Conservation (phyloP, 306 rosid genomes). For the Rosa persica region DNA sequence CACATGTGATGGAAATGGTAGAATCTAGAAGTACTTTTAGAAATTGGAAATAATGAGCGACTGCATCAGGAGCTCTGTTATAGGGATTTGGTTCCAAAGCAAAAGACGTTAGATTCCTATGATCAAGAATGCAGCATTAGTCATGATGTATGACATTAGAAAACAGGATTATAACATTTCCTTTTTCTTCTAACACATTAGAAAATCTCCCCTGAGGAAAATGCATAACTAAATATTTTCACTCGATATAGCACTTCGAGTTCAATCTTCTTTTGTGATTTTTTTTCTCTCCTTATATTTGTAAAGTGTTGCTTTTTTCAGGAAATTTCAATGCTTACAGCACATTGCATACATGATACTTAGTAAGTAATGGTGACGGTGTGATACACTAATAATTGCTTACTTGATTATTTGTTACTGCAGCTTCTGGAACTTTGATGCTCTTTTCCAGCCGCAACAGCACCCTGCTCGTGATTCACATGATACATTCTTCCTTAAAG, state of each 20-base stretch:
- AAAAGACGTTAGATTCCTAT: not conserved
- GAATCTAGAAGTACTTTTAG: not conserved
- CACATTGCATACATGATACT: not conserved
- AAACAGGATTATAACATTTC: not conserved
- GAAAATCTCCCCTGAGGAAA: not conserved
- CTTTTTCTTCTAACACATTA: not conserved
- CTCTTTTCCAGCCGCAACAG: constrained; percentile 97
- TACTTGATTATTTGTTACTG: constrained; percentile 24
- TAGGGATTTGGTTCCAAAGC: not conserved
- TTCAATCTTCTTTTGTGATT: no score
- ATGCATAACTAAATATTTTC: not conserved
- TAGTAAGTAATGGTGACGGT: not conserved
- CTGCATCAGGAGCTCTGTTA: not conserved
- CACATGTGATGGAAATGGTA: not conserved
- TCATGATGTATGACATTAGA: not conserved
- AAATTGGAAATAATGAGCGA: not conserved
- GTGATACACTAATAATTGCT: not conserved
- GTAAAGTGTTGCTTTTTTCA: not conserved
- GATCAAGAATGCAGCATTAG: not conserved
- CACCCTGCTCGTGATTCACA: constrained; percentile 99
- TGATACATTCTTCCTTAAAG: constrained; percentile 79
- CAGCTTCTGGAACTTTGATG: constrained; percentile 97
- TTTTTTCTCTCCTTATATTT: not conserved
- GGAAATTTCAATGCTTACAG: not conserved
- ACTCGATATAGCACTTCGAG: not conserved